phyloP scores from a whole-genome alignment of 192 early-diverging fungal species.

The Linnemannia schmuckeri region DNA sequence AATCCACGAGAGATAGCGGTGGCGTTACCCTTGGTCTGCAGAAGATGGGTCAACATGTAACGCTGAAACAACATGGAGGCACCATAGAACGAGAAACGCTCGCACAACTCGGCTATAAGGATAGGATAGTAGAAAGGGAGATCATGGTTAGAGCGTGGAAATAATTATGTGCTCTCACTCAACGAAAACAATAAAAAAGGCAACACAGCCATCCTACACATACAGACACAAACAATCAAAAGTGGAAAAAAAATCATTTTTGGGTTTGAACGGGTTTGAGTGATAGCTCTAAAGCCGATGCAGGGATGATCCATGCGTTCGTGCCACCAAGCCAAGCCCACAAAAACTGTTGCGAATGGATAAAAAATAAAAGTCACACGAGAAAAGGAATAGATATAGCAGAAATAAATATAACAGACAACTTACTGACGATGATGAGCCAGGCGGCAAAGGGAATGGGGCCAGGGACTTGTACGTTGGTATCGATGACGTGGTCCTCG shows the following conservation, averaged over 20 bases:
- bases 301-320: too few relatives aligned
- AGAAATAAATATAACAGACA: slow-evolving; percentile 57
- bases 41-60: slow-evolving; percentile 69
- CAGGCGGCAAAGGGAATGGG: slow-evolving; percentile 52
- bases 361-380: background rate
- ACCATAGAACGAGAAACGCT: slow-evolving; percentile 78
- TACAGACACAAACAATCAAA: background rate
- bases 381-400: slow-evolving; percentile 60
- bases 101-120: slow-evolving; percentile 69
- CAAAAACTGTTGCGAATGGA: too few relatives aligned
- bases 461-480: slow-evolving; percentile 42
- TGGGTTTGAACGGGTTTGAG: too few relatives aligned
- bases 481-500: slow-evolving; percentile 14
- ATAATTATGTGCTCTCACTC: slow-evolving; percentile 1
- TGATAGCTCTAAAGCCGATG: too few relatives aligned
- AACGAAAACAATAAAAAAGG: background rate
- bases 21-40: slow-evolving; percentile 55
- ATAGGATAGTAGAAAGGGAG: slow-evolving; percentile 27
- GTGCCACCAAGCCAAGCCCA: too few relatives aligned
- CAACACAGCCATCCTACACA: background rate
- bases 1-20: slow-evolving; percentile 73
- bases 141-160: background rate
- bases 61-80: slow-evolving; percentile 72
- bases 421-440: slow-evolving; percentile 63
- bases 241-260: background rate